Evolutionary conservation across 768 basidiomycete genomes (phyloP).

Genomic region (Russula ochroleuca): DNA sequence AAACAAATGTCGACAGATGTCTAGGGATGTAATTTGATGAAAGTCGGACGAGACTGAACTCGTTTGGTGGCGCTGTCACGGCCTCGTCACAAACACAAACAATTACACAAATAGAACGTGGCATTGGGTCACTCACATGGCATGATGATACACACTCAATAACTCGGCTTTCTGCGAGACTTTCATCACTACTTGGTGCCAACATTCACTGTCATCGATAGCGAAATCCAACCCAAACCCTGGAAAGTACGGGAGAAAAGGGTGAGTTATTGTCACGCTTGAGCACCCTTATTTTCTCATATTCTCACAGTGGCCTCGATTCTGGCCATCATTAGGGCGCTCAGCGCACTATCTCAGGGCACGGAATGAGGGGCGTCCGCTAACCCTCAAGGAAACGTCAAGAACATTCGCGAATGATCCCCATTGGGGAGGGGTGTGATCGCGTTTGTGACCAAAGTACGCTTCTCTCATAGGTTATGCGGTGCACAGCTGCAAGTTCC

Average conservation of each 20-base stretch:
- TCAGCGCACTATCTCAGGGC: neutral
- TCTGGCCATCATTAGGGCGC: conserved; percentile 2
- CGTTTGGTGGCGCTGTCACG: conserved; percentile 9
- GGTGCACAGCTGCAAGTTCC: conserved; percentile 6
- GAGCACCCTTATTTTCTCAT: conserved; percentile 13
- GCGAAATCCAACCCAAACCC: neutral
- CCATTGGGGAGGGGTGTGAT: neutral
- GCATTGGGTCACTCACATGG: neutral
- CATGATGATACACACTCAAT: neutral
- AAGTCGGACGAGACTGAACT: neutral
- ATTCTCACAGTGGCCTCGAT: conserved; percentile 16
- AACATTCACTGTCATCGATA: neutral
- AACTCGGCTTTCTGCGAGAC: neutral
- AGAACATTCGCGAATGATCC: conserved; percentile 17
- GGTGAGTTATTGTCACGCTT: conserved; percentile 6
- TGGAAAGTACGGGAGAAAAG: neutral
- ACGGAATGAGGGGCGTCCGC: neutral
- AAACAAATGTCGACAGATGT: neutral
- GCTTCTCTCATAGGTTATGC: conserved; percentile 5
- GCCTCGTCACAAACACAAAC: conserved; percentile 12
- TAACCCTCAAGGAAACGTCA: neutral
- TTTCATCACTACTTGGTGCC: neutral
- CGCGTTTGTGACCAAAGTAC: conserved; percentile 11
- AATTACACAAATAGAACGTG: neutral
- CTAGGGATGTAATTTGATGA: conserved; percentile 2